Evolutionary conservation across 352 stramenopile genomes (phyloP), one percentile per base, ranked within the genome.

Genomic region (Phytophthora nicotianae): DNA sequence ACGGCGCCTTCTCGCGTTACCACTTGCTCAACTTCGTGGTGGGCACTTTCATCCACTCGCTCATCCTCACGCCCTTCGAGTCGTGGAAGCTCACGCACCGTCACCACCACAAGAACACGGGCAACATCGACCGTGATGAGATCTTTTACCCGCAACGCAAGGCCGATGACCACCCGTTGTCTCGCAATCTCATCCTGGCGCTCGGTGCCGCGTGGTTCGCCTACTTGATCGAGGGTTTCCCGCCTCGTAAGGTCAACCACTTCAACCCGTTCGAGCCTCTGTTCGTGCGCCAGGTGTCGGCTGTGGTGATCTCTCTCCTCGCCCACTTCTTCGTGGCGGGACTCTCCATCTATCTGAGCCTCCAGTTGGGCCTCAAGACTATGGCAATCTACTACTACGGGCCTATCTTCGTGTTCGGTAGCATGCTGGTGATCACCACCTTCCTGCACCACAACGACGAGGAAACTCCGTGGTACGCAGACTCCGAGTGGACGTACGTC

Each of bases 41-140:
- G 17, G 85, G 85, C 37, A 89, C 77, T 41, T 58, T 90, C 64
- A 88, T 88, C 29, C 85, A 94, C 72, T 92, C 85, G 68, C 69
- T 89, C 49, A 88, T 92, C 62, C 77, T 94, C 37, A 90, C 81
- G 56, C 85, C 85, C 19, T 94, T 81, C 71, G 77, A 91, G 68
- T 77, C 75, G 45, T 94, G 85, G 83, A 89, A 91, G 65, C 72
- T 91, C 49, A 87, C 85, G 48, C 85, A 92, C 68, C 83, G 85
- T 38, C 83, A 90, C 59, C 85, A 94, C 72, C 85, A 94, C 81
- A 91, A 91, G 74, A 94, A 94, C 75, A 94, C 83, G 60, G 85
- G 85, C 63, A 92, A 91, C 72, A 86, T 92, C 48, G 85, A 94
- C 69, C 81, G 86, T 16, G 85, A 94, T 53, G 85, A 92, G 62